These are phyloP conservation scores for Chrysoporthe cubensis DNA, from an alignment of 2,329 filamentous ascomycete species.

Conservation along the genomic window DNA sequence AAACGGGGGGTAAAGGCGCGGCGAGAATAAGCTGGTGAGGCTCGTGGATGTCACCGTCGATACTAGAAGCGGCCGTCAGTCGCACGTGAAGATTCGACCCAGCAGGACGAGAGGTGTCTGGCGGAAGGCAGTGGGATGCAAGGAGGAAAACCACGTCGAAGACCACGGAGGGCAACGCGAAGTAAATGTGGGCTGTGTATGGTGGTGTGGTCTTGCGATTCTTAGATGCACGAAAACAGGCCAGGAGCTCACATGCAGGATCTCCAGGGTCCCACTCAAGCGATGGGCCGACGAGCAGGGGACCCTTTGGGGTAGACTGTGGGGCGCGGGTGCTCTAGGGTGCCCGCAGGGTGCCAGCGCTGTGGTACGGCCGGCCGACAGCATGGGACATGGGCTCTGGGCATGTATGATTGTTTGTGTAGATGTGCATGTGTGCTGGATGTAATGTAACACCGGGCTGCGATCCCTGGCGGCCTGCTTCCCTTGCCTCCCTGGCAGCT, in stretches of 20 bases:
- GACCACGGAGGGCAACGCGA: neutral
- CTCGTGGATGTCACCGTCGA: neutral
- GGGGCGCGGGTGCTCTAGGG: neutral
- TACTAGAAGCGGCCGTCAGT: neutral
- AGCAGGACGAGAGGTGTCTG: neutral
- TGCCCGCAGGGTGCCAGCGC: neutral
- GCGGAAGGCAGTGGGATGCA: neutral
- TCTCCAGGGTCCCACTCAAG: neutral
- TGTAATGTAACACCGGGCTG: conserved; percentile 12
- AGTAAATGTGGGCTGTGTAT: neutral
- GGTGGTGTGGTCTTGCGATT: conserved; percentile 10
- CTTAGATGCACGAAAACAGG: neutral
- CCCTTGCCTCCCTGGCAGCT: neutral
- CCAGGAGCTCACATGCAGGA: conserved; percentile 5
- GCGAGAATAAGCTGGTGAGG: conserved; percentile 1
- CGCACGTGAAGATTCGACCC: neutral
- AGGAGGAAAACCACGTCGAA: neutral
- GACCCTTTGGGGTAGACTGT: neutral
- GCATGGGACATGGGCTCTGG: neutral
- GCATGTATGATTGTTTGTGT: conserved; percentile 2
- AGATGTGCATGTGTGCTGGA: neutral
- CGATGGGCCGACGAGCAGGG: neutral
- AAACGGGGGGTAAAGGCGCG: neutral
- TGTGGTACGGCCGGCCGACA: neutral
- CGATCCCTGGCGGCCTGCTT: neutral